Percentiles rank a stretch among this genome's conserved stretches.
Conservation (phyloP, 192 early-diverging fungal species). For the Backusella circina region DNA sequence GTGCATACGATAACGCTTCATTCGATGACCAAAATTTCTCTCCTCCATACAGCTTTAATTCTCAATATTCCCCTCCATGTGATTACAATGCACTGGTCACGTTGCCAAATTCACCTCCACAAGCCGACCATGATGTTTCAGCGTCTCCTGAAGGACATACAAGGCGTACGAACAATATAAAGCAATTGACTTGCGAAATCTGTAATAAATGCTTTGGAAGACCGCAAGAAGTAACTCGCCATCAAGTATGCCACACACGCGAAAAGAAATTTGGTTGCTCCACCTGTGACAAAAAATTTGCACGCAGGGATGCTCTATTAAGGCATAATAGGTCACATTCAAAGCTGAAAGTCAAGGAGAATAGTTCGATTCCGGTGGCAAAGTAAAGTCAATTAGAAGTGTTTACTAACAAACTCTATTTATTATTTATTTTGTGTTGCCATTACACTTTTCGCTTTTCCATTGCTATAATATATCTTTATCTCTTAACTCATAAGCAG, state of each 20-base stretch:
- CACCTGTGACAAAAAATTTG: neutral
- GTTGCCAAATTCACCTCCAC: neutral
- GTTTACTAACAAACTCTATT: neutral
- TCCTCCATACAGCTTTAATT: neutral
- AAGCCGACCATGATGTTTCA: neutral
- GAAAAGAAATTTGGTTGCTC: neutral
- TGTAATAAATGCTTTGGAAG: neutral
- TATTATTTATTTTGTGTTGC: neutral
- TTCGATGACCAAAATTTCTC: neutral
- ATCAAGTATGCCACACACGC: neutral
- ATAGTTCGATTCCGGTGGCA: neutral
- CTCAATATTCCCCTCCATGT: neutral
- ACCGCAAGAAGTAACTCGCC: neutral
- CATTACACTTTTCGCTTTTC: neutral
- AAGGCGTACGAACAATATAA: neutral
- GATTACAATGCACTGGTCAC: neutral
- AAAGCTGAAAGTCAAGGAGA: neutral
- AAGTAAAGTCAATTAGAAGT: neutral
- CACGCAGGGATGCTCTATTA: neutral
- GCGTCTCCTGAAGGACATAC: neutral
- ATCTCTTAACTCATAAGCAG: neutral
- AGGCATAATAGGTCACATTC: neutral
- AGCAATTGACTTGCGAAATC: neutral
- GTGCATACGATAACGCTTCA: neutral
- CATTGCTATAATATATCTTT: neutral